Base-by-base conservation (phyloP, 257 asterid species). In the Solanum peruvianum region DNA sequence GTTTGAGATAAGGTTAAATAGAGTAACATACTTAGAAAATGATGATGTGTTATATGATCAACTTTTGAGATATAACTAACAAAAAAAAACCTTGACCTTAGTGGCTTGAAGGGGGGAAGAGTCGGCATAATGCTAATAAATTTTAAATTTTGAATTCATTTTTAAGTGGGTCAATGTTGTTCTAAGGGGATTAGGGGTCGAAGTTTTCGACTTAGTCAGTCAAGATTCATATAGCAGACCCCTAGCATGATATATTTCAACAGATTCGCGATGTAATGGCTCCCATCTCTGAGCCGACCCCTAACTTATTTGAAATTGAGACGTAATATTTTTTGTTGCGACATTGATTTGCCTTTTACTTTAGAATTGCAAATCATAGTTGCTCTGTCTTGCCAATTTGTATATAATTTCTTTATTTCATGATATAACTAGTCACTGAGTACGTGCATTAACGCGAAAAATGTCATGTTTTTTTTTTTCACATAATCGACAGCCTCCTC, bases 401-500 rank as follows among this genome's bases (percentile, higher is more conserved):
- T 41, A 14, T 42, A 42, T 77, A 45, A 1, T 39, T 41, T 23
- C 52, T 75, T 6, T 75, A 16, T n/a, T 42, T 77, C 9, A 11
- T 11, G 0, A 2, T 62, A 49, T 49, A 81, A 11, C 45, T 49
- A 31, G 85, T 81, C 29, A 9, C 25, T 49, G 29, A 16, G 5
- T 18, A 49, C 20, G 27, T 49, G 85, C 23, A 81, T 29, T 81
- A 31, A 81, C 31, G 4, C 25, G 45, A 0, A 47, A 56, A 10
- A 81, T 18, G 11, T 81, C 45, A 31, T 49, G 11, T 29, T 18
- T 18, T 64, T 29, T 18, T 18, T 64, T 62, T 52, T 66, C 8
- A 58, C 52, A 1, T 83, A 73, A 73, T 73, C 20, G 45, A 89
- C 94, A 94, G 99, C 96, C 98, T 70, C 98, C 98, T 4, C 90